Percentiles rank a stretch among this genome's conserved stretches.
Conservation (phyloP, 768 basidiomycete species). For the Neoboletus magnificus region DNA sequence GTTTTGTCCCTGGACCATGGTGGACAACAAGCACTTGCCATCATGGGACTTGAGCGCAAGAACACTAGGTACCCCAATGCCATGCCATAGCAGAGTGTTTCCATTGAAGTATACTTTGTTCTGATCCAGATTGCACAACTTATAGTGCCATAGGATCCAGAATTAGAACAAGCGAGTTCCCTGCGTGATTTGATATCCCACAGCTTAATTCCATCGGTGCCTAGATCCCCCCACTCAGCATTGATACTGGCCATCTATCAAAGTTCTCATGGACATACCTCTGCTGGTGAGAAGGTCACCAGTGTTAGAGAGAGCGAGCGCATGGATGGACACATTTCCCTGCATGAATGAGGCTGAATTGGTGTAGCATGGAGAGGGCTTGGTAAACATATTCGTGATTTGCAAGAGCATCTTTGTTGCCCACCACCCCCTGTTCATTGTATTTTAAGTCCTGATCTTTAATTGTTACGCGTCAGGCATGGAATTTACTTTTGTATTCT, state of each 20-base stretch:
- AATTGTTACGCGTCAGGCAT: neutral
- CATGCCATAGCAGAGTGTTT: constrained; percentile 12
- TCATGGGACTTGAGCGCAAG: neutral
- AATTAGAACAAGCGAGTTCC: neutral
- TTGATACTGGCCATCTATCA: neutral
- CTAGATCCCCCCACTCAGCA: neutral
- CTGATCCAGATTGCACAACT: too few relatives aligned
- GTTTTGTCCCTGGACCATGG: too few relatives aligned
- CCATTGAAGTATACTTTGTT: neutral
- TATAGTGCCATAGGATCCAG: neutral
- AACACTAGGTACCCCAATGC: constrained; percentile 5
- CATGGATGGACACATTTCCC: too few relatives aligned
- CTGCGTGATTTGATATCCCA: constrained; percentile 2
- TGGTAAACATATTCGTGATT: neutral
- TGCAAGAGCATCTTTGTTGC: neutral
- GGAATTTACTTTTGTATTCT: too few relatives aligned
- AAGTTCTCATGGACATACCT: too few relatives aligned
- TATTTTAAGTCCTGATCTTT: too few relatives aligned
- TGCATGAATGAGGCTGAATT: too few relatives aligned
- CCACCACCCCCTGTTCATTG: too few relatives aligned
- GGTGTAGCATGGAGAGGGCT: too few relatives aligned
- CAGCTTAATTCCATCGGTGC: constrained; percentile 1
- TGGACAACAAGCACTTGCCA: constrained; percentile 1
- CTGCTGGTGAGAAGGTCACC: too few relatives aligned
- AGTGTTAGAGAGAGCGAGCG: neutral